These are phyloP conservation scores for Podosphaera fusca DNA, from an alignment of 2,329 filamentous ascomycete genomes.

Conservation along the genomic window DNA sequence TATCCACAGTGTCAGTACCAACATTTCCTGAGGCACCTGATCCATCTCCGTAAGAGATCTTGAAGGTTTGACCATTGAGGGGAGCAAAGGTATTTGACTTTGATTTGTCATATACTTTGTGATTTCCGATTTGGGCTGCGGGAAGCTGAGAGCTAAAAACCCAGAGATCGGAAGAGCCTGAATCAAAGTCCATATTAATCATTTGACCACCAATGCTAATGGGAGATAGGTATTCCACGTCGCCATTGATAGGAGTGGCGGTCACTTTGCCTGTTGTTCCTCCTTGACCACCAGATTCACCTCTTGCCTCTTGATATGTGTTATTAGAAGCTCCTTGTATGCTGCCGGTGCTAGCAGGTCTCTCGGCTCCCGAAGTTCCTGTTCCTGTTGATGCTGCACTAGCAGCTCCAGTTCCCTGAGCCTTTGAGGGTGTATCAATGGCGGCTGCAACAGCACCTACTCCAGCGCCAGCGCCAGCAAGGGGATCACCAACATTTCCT, in stretches of 20 bases:
- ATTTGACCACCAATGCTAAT: slow-evolving; percentile 15
- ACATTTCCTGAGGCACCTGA: slow-evolving; percentile 17
- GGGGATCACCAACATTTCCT: slow-evolving; percentile 1
- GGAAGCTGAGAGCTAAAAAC: slow-evolving; percentile 17
- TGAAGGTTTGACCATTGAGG: slow-evolving; percentile 14
- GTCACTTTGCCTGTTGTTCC: slow-evolving; percentile 30
- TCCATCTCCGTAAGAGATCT: slow-evolving; percentile 19
- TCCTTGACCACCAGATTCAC: background rate
- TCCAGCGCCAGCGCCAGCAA: slow-evolving; percentile 1
- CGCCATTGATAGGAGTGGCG: slow-evolving; percentile 32
- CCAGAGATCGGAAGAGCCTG: slow-evolving; percentile 17
- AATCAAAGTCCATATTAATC: slow-evolving; percentile 16
- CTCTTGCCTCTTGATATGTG: slow-evolving; percentile 14
- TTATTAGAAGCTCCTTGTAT: slow-evolving; percentile 9
- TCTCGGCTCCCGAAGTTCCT: background rate
- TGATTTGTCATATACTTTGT: slow-evolving; percentile 13
- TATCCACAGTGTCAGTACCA: slow-evolving; percentile 17
- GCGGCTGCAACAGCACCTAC: background rate
- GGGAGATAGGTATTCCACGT: slow-evolving; percentile 12
- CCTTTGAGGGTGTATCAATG: background rate
- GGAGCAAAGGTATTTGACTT: slow-evolving; percentile 14
- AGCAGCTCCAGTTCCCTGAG: slow-evolving; percentile 1
- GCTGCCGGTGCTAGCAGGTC: background rate
- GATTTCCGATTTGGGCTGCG: slow-evolving; percentile 12
- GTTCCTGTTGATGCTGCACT: slow-evolving; percentile 3